Evolutionary conservation across 306 rosid genomes (phyloP).

Genomic region (Glycine latifolia): DNA sequence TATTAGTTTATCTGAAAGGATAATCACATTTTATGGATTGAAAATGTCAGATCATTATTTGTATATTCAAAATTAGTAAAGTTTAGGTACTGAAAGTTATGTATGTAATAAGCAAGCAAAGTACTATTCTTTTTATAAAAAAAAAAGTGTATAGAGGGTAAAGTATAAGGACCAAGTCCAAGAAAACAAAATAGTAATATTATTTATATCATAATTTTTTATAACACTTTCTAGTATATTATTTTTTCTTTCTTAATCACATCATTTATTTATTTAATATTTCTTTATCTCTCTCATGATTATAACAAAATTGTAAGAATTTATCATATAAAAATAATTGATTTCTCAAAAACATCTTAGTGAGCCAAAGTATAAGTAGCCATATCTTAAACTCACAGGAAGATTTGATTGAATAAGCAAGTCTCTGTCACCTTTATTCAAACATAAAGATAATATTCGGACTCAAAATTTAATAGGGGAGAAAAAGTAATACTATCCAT

Average conservation of each 20-base stretch:
- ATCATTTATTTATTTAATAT: neutral
- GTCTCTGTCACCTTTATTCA: neutral
- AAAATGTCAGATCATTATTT: neutral
- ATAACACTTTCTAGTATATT: too few relatives aligned
- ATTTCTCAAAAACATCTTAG: neutral
- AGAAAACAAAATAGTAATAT: too few relatives aligned
- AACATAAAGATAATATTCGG: neutral
- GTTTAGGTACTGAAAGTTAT: neutral
- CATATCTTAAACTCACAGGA: neutral
- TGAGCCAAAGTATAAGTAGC: neutral
- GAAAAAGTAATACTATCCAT: neutral
- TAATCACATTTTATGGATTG: constrained; percentile 1
- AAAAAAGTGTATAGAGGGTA: too few relatives aligned
- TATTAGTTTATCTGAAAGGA: neutral
- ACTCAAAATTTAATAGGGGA: neutral
- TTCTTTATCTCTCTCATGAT: neutral
- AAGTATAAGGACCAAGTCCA: too few relatives aligned
- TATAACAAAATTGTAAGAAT: neutral
- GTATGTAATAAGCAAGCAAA: neutral
- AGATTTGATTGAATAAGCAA: neutral
- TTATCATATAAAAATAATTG: neutral
- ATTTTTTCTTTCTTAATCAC: too few relatives aligned
- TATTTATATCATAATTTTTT: too few relatives aligned
- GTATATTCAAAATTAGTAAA: constrained; percentile 11
- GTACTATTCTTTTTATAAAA: too few relatives aligned